Percentiles rank a stretch among this genome's conserved stretches.
These are phyloP conservation scores for Podospora pseudopauciseta DNA, from an alignment of 495 filamentous ascomycete genomes.

Conservation along the genomic window DNA sequence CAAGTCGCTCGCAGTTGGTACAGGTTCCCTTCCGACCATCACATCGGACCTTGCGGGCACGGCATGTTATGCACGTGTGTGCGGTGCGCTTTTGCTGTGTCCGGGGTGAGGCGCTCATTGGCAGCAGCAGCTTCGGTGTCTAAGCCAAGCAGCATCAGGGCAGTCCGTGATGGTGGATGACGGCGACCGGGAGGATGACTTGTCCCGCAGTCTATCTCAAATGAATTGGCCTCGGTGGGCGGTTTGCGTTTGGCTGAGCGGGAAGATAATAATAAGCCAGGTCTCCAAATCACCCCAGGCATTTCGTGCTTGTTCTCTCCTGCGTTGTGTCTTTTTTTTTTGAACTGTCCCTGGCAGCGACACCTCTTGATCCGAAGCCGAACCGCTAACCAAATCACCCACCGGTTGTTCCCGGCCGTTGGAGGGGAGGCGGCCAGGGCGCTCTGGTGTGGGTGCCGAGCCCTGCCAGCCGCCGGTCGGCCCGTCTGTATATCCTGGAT, in stretches of 20 bases:
- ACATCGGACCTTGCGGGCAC: constrained; percentile 49
- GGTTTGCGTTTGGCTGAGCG: neutral
- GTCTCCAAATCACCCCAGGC: neutral
- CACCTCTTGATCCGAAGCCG: neutral
- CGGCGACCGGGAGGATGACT: neutral
- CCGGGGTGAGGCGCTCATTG: constrained; percentile 31
- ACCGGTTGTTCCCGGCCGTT: neutral
- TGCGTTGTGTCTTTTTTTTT: neutral
- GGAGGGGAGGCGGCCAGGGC: too few species aligned
- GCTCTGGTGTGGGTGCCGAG: neutral
- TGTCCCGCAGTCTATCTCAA: neutral
- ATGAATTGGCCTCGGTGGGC: neutral
- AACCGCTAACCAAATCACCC: too few species aligned
- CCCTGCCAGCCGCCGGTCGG: neutral
- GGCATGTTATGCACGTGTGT: constrained; percentile 45
- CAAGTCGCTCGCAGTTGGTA: constrained; percentile 49
- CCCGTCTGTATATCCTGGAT: too few species aligned
- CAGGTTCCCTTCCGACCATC: constrained; percentile 45
- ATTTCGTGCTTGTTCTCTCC: neutral
- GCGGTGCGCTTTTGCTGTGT: constrained; percentile 28
- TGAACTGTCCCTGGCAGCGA: neutral
- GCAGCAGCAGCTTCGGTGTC: neutral
- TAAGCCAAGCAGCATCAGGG: neutral
- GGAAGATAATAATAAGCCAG: neutral
- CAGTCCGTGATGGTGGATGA: neutral